Conservation (phyloP, 495 filamentous ascomycete species). For the Tuber borchii region DNA sequence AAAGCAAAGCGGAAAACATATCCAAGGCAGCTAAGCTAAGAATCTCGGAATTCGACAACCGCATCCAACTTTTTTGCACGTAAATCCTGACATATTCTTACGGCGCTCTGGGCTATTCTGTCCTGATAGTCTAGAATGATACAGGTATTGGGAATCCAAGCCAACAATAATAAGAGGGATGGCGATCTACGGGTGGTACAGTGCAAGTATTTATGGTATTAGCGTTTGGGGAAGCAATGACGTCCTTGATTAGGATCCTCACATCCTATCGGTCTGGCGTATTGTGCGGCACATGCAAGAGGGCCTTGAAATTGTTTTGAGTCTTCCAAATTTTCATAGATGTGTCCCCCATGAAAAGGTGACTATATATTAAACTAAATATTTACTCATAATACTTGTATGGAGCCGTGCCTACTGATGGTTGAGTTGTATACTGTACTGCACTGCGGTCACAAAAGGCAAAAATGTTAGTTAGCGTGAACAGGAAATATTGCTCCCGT, state of each 20-base stretch:
- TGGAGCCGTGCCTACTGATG: background rate
- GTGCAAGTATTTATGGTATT: background rate
- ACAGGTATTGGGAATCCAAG: background rate
- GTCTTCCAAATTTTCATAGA: background rate
- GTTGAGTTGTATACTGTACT: background rate
- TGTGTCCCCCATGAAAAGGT: background rate
- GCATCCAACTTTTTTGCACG: background rate
- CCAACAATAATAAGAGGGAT: background rate
- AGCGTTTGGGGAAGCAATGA: background rate
- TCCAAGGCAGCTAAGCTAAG: background rate
- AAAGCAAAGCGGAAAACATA: background rate
- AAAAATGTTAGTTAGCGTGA: background rate
- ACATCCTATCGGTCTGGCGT: background rate
- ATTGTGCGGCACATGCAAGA: background rate
- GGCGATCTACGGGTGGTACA: background rate
- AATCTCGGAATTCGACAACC: background rate
- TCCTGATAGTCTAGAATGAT: background rate
- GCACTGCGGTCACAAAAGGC: background rate
- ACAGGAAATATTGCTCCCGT: background rate
- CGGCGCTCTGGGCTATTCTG: background rate
- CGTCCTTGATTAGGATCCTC: background rate
- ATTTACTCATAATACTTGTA: background rate
- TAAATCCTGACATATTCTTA: background rate
- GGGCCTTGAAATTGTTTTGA: background rate
- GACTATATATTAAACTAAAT: background rate